phyloP scores from a whole-genome alignment of 2,329 filamentous ascomycete species.

The Scedosporium apiospermum region DNA sequence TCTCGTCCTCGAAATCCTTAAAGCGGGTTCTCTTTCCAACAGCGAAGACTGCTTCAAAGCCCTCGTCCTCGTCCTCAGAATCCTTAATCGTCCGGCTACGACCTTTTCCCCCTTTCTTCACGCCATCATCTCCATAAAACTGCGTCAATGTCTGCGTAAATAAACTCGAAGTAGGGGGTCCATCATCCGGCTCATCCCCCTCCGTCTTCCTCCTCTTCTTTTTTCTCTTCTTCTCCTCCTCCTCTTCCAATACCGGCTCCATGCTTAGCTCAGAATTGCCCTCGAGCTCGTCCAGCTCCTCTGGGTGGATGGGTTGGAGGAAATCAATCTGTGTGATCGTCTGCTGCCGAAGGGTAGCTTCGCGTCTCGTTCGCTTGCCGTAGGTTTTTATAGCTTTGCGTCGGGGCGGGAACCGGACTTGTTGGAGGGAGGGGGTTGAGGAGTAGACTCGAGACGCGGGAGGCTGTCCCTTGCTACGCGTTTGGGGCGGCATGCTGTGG shows the following conservation, averaged over 20 bases:
- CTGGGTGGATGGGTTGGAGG: conserved; percentile 19
- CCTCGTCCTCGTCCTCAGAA: conserved; percentile 27
- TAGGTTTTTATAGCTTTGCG: conserved; percentile 25
- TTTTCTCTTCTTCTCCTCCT: conserved; percentile 14
- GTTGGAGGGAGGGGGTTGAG: conserved; percentile 25
- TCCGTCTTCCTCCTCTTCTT: conserved; percentile 17
- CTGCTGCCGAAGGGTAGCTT: conserved; percentile 24
- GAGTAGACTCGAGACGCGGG: conserved; percentile 26
- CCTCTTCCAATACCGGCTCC: conserved; percentile 9
- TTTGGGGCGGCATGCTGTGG: conserved; percentile 24
- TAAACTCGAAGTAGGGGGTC: conserved; percentile 19
- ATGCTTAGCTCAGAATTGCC: conserved; percentile 11
- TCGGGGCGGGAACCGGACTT: conserved; percentile 27
- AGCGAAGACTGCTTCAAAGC: neutral
- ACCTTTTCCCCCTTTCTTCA: conserved; percentile 5
- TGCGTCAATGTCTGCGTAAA: conserved; percentile 34
- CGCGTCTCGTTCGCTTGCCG: conserved; percentile 14
- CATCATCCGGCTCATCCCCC: conserved; percentile 15
- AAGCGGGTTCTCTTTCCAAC: neutral
- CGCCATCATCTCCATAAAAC: conserved; percentile 18
- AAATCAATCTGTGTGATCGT: conserved; percentile 33
- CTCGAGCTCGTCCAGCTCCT: conserved; percentile 18
- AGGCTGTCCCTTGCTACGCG: conserved; percentile 26
- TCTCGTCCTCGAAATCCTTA: neutral
- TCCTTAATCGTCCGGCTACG: conserved; percentile 19